Evolutionary conservation across 2,329 filamentous ascomycete species (phyloP), one percentile per base, ranked within the genome.

Genomic region (Colletotrichum aenigma): DNA sequence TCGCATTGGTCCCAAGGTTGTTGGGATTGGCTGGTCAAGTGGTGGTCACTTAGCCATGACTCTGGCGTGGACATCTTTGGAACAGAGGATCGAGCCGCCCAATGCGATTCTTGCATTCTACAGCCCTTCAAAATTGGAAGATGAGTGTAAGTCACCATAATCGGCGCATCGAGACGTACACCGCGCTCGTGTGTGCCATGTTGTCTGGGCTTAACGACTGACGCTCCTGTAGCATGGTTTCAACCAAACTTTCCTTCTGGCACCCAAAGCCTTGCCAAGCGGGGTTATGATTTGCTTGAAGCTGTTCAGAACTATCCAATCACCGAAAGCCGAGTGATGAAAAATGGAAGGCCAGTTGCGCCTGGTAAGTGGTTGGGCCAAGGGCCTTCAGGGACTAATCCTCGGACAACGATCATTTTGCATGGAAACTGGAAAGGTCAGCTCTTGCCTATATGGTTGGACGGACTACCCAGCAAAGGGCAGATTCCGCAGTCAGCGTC

Each of bases 31-130:
- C 1, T 90, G 88, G 88, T 90, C 88, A 0, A 83, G 84, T 0
- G 89, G 88, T 1, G 89, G 88, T 0, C 81, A 82, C 5, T 80
- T 90, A 0, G 88, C 88, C 1, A 83, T 89, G 83, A 81, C 85
- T 0, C 76, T 87, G 0, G 85, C 76, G 0, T 89, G 81, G 80
- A 88, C 86, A 0, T 73, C 83, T 0, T 32, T 62, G 0, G 24
- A 72, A 16, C 26, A 62, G 1, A 83, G 81, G 0, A 30, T 89
- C 0, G 36, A 12, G 4, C 81, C 87, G 0, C 88, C 88, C 0
- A 76, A 43, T 15, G 70, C 70, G 7, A 58, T 71, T 28, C 62
- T 71, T 18, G 70, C 32, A 16, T 71, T 71, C 10, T 71, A 71
- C 10, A 58, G 70, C 28, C 61, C 70, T 10, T 43, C 62, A n/a